Conservation (phyloP, 441 rosid genomes). For the Jatropha multifida region DNA sequence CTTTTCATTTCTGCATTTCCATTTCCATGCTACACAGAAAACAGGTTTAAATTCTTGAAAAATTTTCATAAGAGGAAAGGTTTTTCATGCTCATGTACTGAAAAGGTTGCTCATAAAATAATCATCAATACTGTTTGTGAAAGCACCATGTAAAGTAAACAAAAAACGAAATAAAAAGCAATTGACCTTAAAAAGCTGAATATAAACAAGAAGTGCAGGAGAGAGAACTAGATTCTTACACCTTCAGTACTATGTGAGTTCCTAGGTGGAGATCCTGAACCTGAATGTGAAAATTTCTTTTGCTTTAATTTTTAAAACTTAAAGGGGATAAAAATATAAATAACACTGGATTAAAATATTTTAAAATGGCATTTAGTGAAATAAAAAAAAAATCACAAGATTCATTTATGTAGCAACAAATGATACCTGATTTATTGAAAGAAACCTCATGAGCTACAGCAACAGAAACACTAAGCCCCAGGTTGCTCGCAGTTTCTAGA, state of each 20-base stretch:
- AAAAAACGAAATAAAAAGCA: neutral
- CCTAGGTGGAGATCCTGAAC: constrained; percentile 37
- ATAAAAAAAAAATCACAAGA: neutral
- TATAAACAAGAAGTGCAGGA: constrained; percentile 14
- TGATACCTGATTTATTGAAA: constrained; percentile 38
- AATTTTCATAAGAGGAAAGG: neutral
- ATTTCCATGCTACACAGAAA: too few relatives aligned
- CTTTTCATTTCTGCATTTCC: too few relatives aligned
- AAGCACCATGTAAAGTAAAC: neutral
- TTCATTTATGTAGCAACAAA: neutral
- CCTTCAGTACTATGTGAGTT: constrained; percentile 37
- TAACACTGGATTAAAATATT: neutral
- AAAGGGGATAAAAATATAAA: neutral
- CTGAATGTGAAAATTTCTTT: constrained; percentile 29
- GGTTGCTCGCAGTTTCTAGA: constrained; percentile 15
- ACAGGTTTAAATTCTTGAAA: neutral
- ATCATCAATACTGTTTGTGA: neutral
- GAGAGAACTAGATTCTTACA: constrained; percentile 50
- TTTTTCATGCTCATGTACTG: neutral
- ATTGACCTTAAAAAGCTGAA: neutral
- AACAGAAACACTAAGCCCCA: constrained; percentile 42
- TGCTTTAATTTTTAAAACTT: neutral
- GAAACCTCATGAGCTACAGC: constrained; percentile 76
- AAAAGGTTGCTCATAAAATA: too few relatives aligned
- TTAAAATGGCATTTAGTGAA: neutral